Base-by-base conservation (phyloP, 148 eudicot genomes). In the Fagopyrum esculentum region DNA sequence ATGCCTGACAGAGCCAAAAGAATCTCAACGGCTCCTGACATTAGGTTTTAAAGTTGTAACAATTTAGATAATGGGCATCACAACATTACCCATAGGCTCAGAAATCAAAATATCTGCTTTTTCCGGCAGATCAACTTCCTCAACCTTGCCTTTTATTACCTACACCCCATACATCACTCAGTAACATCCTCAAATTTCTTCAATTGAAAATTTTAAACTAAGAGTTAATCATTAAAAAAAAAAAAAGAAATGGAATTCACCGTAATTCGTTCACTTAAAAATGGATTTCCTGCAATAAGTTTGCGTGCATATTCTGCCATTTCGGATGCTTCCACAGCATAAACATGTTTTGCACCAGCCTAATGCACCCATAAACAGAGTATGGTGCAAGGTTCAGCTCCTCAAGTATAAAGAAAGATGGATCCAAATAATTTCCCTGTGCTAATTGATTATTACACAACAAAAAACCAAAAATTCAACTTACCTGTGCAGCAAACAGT, bases 331-430 rank as follows among this genome's bases (percentile, higher is more conserved):
- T 95, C 99, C 80, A 95, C 96, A 46, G 97, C 99, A 84, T 90
- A 95, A 72, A 95, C 99, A 79, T 95, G 99, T 76, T 83, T 95
- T 80, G 99, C 99, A 74, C 99, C 97, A 76, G 99, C 99, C 99
- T 95, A 72, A 61, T 51, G 74, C 69, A n/a, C 71, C 71, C 9
- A 40, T 6, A 66, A 6, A 13, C 15, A 22, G 40, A 35, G 40
- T 35, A 35, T 35, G 3, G 40, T 35, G 40, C 40, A 35, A 35
- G 40, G 40, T 35, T 35, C 40, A 35, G 40, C 40, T 35, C 40
- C 68, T 26, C 15, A 29, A 26, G 30, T 61, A 61, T 61, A 26
- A 6, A 22, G 8, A 61, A 26, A 61, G 40, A 35, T 35, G 40
- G 3, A 35, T 35, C 40, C 40, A 35, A 35, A 35, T 35, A 35